phyloP scores from a whole-genome alignment of 805 yeast genomes.

The Zygotorulaspora sp. region DNA sequence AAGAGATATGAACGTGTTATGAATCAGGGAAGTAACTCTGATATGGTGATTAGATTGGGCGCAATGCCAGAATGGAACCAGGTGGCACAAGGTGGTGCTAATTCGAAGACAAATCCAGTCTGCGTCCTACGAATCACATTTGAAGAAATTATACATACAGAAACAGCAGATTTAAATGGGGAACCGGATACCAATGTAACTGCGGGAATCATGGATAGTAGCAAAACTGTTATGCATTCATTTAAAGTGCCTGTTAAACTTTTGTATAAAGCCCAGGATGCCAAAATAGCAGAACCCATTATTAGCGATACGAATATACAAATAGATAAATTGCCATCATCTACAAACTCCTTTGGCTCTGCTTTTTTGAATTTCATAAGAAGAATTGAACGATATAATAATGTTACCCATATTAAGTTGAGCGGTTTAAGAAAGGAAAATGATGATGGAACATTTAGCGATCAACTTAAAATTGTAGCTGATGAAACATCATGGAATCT shows the following conservation, averaged over 20 bases:
- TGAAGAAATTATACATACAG: slow-evolving; percentile 27
- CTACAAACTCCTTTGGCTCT: slow-evolving; percentile 29
- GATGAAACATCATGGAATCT: slow-evolving; percentile 34
- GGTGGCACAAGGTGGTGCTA: slow-evolving; percentile 2
- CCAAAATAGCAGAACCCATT: slow-evolving; percentile 58
- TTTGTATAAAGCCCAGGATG: slow-evolving; percentile 50
- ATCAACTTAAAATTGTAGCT: slow-evolving; percentile 25
- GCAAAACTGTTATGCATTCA: slow-evolving; percentile 51
- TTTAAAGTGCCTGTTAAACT: slow-evolving; percentile 69
- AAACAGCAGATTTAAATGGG: slow-evolving; percentile 8
- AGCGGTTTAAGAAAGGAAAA: slow-evolving; percentile 34
- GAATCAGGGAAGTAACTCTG: slow-evolving; percentile 27
- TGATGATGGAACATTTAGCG: slow-evolving; percentile 8
- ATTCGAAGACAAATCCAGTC: slow-evolving; percentile 21
- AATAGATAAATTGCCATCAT: slow-evolving; percentile 43
- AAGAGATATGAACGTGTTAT: slow-evolving; percentile 30
- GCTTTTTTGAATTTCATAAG: slow-evolving; percentile 52
- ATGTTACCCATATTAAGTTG: slow-evolving; percentile 47
- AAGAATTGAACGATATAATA: slow-evolving; percentile 62
- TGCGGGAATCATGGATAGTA: slow-evolving; percentile 3
- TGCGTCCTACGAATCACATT: slow-evolving; percentile 30
- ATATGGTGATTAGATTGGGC: slow-evolving; percentile 29
- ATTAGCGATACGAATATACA: slow-evolving; percentile 51
- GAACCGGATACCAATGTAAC: slow-evolving; percentile 7
- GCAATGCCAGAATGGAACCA: slow-evolving; percentile 30